phyloP scores from a whole-genome alignment of 2,329 filamentous ascomycete species.

The Onygenales sp. region DNA sequence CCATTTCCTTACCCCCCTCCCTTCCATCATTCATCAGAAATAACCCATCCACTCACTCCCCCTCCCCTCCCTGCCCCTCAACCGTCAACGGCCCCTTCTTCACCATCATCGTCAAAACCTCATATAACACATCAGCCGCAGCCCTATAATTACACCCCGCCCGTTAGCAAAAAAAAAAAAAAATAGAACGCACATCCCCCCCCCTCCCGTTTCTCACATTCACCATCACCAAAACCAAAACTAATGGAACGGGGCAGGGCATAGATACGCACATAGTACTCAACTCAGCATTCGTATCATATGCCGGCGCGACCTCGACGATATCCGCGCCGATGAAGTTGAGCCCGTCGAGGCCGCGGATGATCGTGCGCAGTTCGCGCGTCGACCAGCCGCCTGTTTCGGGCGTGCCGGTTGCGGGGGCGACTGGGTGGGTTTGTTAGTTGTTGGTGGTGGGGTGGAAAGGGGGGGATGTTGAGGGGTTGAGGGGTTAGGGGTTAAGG shows the following conservation, averaged over 20 bases:
- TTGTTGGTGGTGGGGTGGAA: background rate
- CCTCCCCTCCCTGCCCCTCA: no score
- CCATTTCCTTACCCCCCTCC: no score
- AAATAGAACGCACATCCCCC: no score
- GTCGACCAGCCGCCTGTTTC: constrained; percentile 55
- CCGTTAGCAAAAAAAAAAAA: background rate
- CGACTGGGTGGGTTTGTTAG: constrained; percentile 16
- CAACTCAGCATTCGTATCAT: constrained; percentile 52
- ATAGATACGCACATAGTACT: constrained; percentile 36
- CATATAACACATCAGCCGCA: constrained; percentile 55
- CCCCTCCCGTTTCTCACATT: background rate
- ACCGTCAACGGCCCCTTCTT: constrained; percentile 61
- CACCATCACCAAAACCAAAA: background rate
- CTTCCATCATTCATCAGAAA: no score
- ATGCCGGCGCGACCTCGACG: constrained; percentile 53
- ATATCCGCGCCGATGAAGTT: constrained; percentile 52
- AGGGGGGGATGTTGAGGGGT: background rate
- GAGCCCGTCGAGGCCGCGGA: constrained; percentile 49
- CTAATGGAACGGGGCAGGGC: background rate
- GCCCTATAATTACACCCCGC: constrained; percentile 17
- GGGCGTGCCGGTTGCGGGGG: constrained; percentile 47
- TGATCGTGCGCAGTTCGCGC: constrained; percentile 48
- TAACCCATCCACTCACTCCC: no score
- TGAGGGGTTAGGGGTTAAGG: no score
- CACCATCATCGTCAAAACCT: constrained; percentile 75